Percentiles rank a stretch among this genome's conserved stretches.
Evolutionary conservation across 2,329 filamentous ascomycete species (phyloP).

Genomic region (Fusarium sp.): DNA sequence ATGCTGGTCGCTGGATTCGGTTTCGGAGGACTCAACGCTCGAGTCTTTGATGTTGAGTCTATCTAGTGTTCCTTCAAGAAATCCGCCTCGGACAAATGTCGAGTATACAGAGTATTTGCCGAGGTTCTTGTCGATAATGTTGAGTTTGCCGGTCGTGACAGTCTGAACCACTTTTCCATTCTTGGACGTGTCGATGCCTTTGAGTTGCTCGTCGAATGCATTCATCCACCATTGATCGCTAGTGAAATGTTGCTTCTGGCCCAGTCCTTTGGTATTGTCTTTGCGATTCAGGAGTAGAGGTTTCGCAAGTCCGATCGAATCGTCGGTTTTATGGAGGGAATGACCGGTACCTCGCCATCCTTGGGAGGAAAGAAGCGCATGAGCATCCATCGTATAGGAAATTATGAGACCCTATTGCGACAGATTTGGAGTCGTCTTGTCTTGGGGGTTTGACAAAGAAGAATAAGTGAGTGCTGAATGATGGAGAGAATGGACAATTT

Average conservation of each 20-base stretch:
- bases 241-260: constrained; percentile 76
- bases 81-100: constrained; percentile 86
- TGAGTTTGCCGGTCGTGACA: constrained; percentile 65
- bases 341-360: constrained; percentile 93
- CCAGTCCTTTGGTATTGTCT: constrained; percentile 83
- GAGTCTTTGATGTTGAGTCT: constrained; percentile 47
- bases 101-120: constrained; percentile 79
- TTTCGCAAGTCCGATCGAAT: constrained; percentile 81
- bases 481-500: constrained; percentile 5
- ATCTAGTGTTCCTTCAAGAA: constrained; percentile 77
- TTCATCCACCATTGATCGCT: constrained; percentile 97
- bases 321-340: constrained; percentile 81
- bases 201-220: constrained; percentile 91
- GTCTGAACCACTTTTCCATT: constrained; percentile 70
- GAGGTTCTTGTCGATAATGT: constrained; percentile 67
- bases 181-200: constrained; percentile 77
- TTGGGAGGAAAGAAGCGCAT: constrained; percentile 84
- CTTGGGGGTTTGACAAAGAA: constrained; percentile 1
- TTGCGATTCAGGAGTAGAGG: constrained; percentile 88
- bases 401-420: not conserved
- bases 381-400: constrained; percentile 76
- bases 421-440: not conserved
- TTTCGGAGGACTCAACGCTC: constrained; percentile 47
- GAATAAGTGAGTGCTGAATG: constrained; percentile 5
- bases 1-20: constrained; percentile 52